Percentiles rank a stretch among this genome's conserved stretches.
These are phyloP conservation scores for Sporothrix pallida DNA, from an alignment of 2,329 filamentous ascomycete species.

Conservation along the genomic window DNA sequence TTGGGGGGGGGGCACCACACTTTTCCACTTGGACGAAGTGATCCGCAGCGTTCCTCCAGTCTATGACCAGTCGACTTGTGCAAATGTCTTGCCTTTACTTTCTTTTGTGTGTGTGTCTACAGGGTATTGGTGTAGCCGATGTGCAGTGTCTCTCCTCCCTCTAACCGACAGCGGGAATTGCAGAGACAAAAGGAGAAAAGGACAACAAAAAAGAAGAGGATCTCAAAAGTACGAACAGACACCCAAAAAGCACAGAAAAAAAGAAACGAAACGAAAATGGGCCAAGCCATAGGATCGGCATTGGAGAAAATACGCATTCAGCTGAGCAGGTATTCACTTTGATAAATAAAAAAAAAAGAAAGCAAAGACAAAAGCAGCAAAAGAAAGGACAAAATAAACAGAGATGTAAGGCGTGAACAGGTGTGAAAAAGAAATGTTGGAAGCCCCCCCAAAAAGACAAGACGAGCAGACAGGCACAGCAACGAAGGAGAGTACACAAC, in stretches of 20 bases:
- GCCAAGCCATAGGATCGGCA: background rate
- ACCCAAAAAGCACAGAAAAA: background rate
- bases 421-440: background rate
- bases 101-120: background rate
- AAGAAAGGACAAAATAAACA: background rate
- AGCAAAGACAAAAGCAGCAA: background rate
- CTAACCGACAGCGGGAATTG: background rate
- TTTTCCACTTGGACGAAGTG: background rate
- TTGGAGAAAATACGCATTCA: background rate
- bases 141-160: background rate
- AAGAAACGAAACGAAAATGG: background rate
- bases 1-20: no score
- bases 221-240: background rate
- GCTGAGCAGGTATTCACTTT: background rate
- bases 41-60: background rate
- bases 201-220: background rate
- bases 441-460: background rate
- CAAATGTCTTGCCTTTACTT: slow-evolving; percentile 1
- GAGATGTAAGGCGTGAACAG: background rate
- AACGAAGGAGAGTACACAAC: background rate
- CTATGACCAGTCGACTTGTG: background rate
- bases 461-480: background rate
- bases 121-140: background rate
- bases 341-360: background rate
- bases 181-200: slow-evolving; percentile 1